A percentile compares a stretch with the other conserved stretches of the same genome.
phyloP scores from a whole-genome alignment of 2,329 filamentous ascomycete species.

The Scorias spongiosa region DNA sequence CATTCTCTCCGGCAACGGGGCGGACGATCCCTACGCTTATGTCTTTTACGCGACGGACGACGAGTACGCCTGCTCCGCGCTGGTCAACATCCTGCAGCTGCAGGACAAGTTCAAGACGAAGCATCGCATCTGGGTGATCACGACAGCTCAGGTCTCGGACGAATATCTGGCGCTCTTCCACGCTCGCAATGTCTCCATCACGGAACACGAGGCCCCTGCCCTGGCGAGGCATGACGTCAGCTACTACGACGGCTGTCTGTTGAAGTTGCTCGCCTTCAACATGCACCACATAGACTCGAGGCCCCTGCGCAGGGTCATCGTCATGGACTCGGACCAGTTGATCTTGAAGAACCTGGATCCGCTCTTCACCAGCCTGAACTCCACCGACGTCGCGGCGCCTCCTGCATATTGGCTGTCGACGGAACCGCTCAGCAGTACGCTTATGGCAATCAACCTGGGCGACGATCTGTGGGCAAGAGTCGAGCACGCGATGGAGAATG shows the following conservation, averaged over 20 bases:
- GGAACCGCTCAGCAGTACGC: slow-evolving; percentile 14
- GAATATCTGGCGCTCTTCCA: slow-evolving; percentile 9
- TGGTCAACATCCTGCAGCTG: slow-evolving; percentile 16
- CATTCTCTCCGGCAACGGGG: too few species aligned
- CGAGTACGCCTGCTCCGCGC: slow-evolving; percentile 15
- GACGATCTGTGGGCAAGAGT: slow-evolving; percentile 13
- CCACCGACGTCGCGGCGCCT: slow-evolving; percentile 14
- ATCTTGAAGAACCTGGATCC: slow-evolving; percentile 15
- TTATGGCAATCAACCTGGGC: slow-evolving; percentile 15
- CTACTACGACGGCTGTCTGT: slow-evolving; percentile 15
- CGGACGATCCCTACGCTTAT: slow-evolving; percentile 9
- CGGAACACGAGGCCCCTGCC: slow-evolving; percentile 9
- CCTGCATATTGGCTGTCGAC: slow-evolving; percentile 17
- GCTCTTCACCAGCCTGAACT: slow-evolving; percentile 13
- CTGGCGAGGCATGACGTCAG: slow-evolving; percentile 4
- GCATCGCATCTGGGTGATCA: slow-evolving; percentile 14
- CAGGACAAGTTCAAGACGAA: slow-evolving; percentile 6
- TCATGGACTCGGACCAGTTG: slow-evolving; percentile 16
- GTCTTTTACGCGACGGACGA: slow-evolving; percentile 17
- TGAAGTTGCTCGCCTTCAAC: slow-evolving; percentile 17
- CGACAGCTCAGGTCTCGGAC: slow-evolving; percentile 6
- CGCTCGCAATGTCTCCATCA: slow-evolving; percentile 6
- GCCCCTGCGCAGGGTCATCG: slow-evolving; percentile 10
- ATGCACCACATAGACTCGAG: slow-evolving; percentile 12
- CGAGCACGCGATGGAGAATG: slow-evolving; percentile 6